These are phyloP conservation scores for Populus euphratica DNA, from an alignment of 345 rosid genomes.

Conservation along the genomic window DNA sequence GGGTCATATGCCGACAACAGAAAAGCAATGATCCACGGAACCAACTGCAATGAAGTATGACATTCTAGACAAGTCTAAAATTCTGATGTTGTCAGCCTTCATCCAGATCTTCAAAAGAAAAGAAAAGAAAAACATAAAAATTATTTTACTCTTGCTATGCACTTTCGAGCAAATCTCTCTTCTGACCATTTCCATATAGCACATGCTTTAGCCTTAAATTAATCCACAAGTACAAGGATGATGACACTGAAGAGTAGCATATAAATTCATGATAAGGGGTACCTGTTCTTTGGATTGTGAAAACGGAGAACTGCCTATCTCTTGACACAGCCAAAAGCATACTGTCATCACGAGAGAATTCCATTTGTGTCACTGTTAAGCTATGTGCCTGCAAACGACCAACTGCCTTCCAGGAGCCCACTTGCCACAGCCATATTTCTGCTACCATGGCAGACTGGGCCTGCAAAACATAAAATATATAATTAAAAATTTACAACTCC, in stretches of 20 bases:
- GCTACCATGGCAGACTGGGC: conserved; percentile 80
- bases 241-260: too few species aligned
- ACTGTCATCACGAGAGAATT: conserved; percentile 70
- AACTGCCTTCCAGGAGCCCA: conserved; percentile 90
- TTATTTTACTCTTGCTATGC: background rate
- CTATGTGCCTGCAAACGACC: conserved; percentile 85
- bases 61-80: background rate
- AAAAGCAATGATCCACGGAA: background rate
- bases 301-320: conserved; percentile 87
- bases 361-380: conserved; percentile 89
- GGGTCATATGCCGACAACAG: background rate
- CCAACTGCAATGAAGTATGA: background rate
- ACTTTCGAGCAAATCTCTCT: background rate
- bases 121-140: background rate
- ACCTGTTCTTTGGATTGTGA: conserved; percentile 67
- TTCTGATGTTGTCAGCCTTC: background rate
- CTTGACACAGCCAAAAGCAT: conserved; percentile 86
- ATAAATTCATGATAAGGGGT: conserved; percentile 2
- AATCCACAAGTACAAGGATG: background rate
- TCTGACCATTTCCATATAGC: background rate
- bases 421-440: conserved; percentile 92
- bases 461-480: conserved; percentile 37
- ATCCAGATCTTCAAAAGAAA: background rate
- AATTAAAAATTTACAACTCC: background rate
- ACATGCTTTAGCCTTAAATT: background rate